These are phyloP conservation scores for Corymbia maculata DNA, from an alignment of 345 rosid species.

Conservation along the genomic window DNA sequence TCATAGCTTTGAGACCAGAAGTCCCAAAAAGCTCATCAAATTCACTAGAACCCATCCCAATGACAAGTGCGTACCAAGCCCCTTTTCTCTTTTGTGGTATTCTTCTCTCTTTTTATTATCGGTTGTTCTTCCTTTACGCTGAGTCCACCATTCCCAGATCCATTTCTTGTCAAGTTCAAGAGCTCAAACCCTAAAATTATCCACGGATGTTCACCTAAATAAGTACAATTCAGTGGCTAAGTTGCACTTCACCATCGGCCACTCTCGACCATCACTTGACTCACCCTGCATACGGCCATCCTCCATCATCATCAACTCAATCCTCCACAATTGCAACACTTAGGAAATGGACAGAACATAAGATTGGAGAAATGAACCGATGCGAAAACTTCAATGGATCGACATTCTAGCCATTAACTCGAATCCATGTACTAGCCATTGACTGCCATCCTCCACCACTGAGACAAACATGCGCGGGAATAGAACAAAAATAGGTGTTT, in stretches of 20 bases:
- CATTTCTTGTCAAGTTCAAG: not conserved
- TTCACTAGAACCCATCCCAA: too few relatives aligned
- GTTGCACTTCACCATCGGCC: too few relatives aligned
- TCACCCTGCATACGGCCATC: not conserved
- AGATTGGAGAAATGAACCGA: not conserved
- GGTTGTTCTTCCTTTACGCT: too few relatives aligned
- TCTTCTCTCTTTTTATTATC: too few relatives aligned
- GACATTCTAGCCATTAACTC: not conserved
- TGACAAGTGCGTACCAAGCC: too few relatives aligned
- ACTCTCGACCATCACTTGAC: too few relatives aligned
- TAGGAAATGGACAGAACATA: not conserved
- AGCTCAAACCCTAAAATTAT: rapidly evolving
- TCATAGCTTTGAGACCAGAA: too few relatives aligned
- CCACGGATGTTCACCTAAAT: too few relatives aligned
- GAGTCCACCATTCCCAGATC: too few relatives aligned
- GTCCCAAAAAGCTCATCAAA: too few relatives aligned
- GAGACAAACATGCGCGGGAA: not conserved
- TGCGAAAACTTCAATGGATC: not conserved
- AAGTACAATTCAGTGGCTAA: too few relatives aligned
- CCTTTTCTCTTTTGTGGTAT: too few relatives aligned
- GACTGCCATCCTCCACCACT: not conserved
- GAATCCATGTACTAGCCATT: not conserved
- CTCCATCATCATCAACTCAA: not conserved
- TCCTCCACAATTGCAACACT: not conserved
- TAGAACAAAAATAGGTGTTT: not conserved